Conservation (phyloP, 768 basidiomycete genomes). For the Hypholoma sublateritium region DNA sequence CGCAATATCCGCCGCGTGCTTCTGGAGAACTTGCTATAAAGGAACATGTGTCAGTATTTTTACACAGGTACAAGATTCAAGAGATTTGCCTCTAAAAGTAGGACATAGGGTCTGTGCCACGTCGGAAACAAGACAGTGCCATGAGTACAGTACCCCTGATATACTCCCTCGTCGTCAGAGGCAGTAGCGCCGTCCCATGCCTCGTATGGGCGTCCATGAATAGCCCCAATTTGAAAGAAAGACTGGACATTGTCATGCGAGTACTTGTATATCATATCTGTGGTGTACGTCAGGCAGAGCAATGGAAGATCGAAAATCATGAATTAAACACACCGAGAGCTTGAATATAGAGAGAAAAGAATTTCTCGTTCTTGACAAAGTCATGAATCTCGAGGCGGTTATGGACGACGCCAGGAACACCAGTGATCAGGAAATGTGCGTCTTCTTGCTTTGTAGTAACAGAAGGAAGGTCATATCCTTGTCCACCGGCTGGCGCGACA, state of each 20-base stretch:
- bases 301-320: not conserved
- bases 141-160: not conserved
- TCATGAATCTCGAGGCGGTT: slow-evolving; percentile 1
- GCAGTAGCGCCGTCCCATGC: slow-evolving; percentile 38
- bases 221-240: slow-evolving; percentile 45
- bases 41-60: no score
- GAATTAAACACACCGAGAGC: not conserved
- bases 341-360: not conserved
- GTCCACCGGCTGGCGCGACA: no score
- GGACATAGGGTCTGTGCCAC: slow-evolving; percentile 1
- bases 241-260: slow-evolving; percentile 21
- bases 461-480: no score
- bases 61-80: no score
- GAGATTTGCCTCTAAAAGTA: not conserved
- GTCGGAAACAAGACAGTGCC: not conserved
- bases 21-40: slow-evolving; percentile 1
- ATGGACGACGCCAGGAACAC: not conserved
- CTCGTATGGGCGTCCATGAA: slow-evolving; percentile 47
- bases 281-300: not conserved
- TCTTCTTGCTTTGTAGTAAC: no score
- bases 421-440: not conserved
- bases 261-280: not conserved
- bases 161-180: not conserved
- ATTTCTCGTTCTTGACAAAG: slow-evolving; percentile 1
- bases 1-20: not conserved